Evolutionary conservation across 2,329 filamentous ascomycete genomes (phyloP).

Genomic region (Cladosporium halotolerans): DNA sequence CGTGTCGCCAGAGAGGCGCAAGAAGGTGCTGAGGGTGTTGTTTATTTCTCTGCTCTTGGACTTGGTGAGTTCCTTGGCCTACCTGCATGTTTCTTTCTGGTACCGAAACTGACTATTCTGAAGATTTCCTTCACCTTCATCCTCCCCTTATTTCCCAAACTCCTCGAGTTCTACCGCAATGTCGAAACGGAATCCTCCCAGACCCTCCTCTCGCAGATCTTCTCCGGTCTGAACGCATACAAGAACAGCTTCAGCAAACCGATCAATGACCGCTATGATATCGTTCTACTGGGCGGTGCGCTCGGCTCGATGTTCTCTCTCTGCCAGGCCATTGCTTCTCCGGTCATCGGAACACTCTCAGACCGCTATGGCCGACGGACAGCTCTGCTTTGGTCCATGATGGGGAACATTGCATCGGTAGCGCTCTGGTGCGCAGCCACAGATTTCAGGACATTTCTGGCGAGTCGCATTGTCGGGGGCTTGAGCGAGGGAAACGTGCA

Average conservation of each 20-base stretch:
- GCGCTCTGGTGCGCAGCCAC: conserved; percentile 89
- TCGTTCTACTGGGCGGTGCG: conserved; percentile 88
- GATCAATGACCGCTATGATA: conserved; percentile 95
- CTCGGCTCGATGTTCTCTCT: conserved; percentile 90
- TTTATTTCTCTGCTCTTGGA: conserved; percentile 86
- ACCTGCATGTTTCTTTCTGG: background rate
- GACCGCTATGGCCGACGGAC: conserved; percentile 82
- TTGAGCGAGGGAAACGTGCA: conserved; percentile 96
- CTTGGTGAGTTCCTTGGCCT: conserved; percentile 54
- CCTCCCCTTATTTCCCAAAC: conserved; percentile 87
- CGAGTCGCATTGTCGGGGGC: conserved; percentile 86
- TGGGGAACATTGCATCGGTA: conserved; percentile 86
- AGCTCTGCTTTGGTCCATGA: conserved; percentile 85
- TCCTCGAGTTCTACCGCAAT: conserved; percentile 92
- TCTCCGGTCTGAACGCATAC: conserved; percentile 84
- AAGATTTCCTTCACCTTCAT: conserved; percentile 99
- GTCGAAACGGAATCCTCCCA: conserved; percentile 56
- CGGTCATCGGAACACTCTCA: conserved; percentile 80
- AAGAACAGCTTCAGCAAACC: conserved; percentile 87
- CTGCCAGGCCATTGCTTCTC: conserved; percentile 85
- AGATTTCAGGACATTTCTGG: conserved; percentile 92
- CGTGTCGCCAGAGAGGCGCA: conserved; percentile 45
- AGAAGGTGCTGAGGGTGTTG: conserved; percentile 77
- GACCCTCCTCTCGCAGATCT: conserved; percentile 71
- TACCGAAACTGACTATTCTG: background rate